These are phyloP conservation scores for Ceratopteris richardii DNA, from an alignment of 75 land plant species.

Conservation along the genomic window DNA sequence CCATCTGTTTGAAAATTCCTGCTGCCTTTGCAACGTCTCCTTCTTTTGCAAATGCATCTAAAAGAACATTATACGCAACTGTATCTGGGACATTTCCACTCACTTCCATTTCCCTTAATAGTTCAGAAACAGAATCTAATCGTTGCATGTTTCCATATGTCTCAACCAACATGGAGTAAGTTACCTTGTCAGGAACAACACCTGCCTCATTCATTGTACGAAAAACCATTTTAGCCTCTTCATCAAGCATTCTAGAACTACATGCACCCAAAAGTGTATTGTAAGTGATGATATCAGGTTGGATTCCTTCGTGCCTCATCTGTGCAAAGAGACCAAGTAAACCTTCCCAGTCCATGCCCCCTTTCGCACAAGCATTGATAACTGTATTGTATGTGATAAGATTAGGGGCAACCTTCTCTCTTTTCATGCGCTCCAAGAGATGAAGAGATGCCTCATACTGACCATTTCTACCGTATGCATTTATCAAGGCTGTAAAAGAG, in stretches of 20 bases:
- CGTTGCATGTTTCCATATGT: constrained; percentile 49
- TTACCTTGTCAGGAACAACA: constrained; percentile 61
- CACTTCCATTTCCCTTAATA: constrained; percentile 71
- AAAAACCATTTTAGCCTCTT: constrained; percentile 95
- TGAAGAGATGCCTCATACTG: constrained; percentile 59
- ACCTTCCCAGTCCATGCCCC: constrained; percentile 77
- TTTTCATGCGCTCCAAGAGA: constrained; percentile 76
- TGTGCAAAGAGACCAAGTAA: constrained; percentile 82
- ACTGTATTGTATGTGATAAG: constrained; percentile 86
- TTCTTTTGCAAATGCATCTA: constrained; percentile 58
- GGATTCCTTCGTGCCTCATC: constrained; percentile 92
- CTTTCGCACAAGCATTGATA: constrained; percentile 78
- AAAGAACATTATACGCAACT: constrained; percentile 64
- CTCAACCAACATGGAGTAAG: constrained; percentile 66
- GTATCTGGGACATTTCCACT: constrained; percentile 80
- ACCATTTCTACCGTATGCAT: constrained; percentile 88
- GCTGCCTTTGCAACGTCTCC: constrained; percentile 58
- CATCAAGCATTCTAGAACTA: constrained; percentile 54
- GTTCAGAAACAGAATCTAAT: constrained; percentile 58
- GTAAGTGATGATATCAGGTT: constrained; percentile 89
- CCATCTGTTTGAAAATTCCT: constrained; percentile 84
- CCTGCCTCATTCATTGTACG: constrained; percentile 95
- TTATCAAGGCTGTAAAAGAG: constrained; percentile 83
- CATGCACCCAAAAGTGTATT: constrained; percentile 87
- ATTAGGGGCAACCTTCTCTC: constrained; percentile 55